Evolutionary conservation across 768 basidiomycete species (phyloP).

Genomic region (Suillus lakei): DNA sequence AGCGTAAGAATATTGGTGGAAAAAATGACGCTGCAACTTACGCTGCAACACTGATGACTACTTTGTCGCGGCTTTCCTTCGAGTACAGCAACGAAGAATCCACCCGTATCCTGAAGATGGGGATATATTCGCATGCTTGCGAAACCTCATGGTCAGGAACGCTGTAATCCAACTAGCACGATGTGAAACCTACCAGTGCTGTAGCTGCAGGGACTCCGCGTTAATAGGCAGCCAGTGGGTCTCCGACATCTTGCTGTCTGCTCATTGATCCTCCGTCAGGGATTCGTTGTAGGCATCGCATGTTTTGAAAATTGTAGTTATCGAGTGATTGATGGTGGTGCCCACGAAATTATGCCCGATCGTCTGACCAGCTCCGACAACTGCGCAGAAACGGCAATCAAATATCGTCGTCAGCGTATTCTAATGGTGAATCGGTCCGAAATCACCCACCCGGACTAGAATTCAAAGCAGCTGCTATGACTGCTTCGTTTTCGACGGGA

Average conservation of each 20-base stretch:
- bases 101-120: constrained; percentile 95
- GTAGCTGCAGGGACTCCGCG: constrained; percentile 59
- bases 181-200: constrained; percentile 63
- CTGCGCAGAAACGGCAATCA: constrained; percentile 77
- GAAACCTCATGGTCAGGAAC: neutral
- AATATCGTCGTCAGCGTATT: constrained; percentile 13
- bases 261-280: constrained; percentile 49
- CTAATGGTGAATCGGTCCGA: neutral
- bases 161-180: neutral
- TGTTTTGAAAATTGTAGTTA: constrained; percentile 55
- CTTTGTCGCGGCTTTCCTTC: constrained; percentile 46
- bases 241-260: constrained; percentile 64
- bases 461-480: constrained; percentile 83
- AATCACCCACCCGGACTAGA: constrained; percentile 61
- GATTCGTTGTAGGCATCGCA: constrained; percentile 64
- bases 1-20: constrained; percentile 9
- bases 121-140: constrained; percentile 88
- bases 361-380: constrained; percentile 75
- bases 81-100: constrained; percentile 93
- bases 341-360: constrained; percentile 81
- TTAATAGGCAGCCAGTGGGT: constrained; percentile 85
- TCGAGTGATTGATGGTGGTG: constrained; percentile 65
- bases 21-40: constrained; percentile 7
- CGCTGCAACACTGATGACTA: constrained; percentile 12
- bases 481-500: constrained; percentile 97